Conservation (phyloP, 108 stramenopile species). For the Seminavis robusta region DNA sequence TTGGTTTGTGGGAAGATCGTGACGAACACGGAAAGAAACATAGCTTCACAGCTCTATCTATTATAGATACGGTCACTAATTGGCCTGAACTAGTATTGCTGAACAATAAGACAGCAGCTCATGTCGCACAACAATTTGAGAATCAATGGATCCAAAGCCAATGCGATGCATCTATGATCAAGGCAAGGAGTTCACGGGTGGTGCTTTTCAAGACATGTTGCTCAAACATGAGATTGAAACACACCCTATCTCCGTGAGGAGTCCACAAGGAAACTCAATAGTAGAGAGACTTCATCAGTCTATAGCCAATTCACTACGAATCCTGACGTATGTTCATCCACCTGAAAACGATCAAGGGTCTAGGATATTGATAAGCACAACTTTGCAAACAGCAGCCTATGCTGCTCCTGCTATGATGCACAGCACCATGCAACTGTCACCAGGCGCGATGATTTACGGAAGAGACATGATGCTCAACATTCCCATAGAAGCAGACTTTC, state of each 20-base stretch:
- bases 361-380: slow-evolving; percentile 8
- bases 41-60: slow-evolving; percentile 36
- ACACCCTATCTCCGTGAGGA: slow-evolving; percentile 18
- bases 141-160: slow-evolving; percentile 38
- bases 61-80: slow-evolving; percentile 41
- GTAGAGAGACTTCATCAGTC: slow-evolving; percentile 33
- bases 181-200: slow-evolving; percentile 38
- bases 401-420: slow-evolving; percentile 14
- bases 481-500: slow-evolving; percentile 27
- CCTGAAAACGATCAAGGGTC: slow-evolving; percentile 16
- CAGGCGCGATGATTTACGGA: slow-evolving; percentile 33
- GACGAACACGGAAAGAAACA: slow-evolving; percentile 1
- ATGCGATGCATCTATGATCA: slow-evolving; percentile 21
- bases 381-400: slow-evolving; percentile 16
- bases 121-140: slow-evolving; percentile 20
- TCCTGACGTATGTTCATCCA: background rate
- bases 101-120: slow-evolving; percentile 16
- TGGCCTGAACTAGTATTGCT: slow-evolving; percentile 26
- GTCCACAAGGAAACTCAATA: slow-evolving; percentile 38
- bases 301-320: slow-evolving; percentile 23
- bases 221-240: slow-evolving; percentile 7
- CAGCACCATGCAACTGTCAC: slow-evolving; percentile 10
- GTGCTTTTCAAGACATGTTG: slow-evolving; percentile 25
- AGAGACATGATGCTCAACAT: slow-evolving; percentile 40
- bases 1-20: slow-evolving; percentile 23